Percentiles rank a stretch among this genome's conserved stretches.
Conservation (phyloP, 345 rosid genomes). For the Brassica juncea region DNA sequence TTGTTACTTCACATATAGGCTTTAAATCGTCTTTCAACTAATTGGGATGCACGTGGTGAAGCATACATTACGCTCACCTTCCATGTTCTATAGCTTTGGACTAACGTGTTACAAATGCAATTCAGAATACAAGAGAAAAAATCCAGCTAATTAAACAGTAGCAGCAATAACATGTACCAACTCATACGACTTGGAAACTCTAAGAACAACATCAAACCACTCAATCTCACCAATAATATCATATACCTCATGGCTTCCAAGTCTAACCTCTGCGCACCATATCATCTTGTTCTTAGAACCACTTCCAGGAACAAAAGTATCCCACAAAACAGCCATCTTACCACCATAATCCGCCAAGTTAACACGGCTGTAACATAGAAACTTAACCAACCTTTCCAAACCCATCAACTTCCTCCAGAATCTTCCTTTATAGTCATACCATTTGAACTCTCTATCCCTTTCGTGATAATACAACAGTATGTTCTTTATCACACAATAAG, state of each 20-base stretch:
- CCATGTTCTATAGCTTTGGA: not conserved
- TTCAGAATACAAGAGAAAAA: too few relatives aligned
- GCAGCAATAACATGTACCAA: not conserved
- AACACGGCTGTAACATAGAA: not conserved
- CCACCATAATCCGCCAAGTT: not conserved
- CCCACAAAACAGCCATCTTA: not conserved
- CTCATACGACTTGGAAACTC: not conserved
- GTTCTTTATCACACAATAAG: not conserved
- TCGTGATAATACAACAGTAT: not conserved
- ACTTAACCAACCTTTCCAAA: not conserved
- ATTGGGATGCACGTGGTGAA: constrained; percentile 63
- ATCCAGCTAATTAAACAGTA: not conserved
- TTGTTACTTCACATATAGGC: constrained; percentile 48
- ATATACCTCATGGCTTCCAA: not conserved
- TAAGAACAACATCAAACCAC: not conserved
- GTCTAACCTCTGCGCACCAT: not conserved
- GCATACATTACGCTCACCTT: constrained; percentile 42
- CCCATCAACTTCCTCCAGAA: not conserved
- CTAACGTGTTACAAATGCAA: too few relatives aligned
- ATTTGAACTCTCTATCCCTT: not conserved
- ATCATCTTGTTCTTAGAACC: not conserved
- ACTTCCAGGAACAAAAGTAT: not conserved
- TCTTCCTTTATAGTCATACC: not conserved
- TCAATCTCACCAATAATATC: not conserved
- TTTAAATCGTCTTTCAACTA: constrained; percentile 60